Evolutionary conservation across 2,329 filamentous ascomycete species (phyloP).

Genomic region (Epichloe uncinata): DNA sequence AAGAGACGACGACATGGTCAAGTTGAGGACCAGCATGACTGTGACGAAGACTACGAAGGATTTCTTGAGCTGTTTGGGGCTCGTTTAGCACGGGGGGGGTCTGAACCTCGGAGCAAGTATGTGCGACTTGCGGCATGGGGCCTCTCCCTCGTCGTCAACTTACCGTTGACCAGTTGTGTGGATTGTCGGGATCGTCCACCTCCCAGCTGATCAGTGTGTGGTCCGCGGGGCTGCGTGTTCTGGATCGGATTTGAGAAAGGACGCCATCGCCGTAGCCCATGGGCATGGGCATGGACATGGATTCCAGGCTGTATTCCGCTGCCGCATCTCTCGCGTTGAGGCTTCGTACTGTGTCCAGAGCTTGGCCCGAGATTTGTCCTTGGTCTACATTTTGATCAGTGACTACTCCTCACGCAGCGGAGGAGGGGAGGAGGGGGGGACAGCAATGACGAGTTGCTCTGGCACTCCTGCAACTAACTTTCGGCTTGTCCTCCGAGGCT

Average conservation of each 20-base stretch:
- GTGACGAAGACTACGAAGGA: conserved; percentile 37
- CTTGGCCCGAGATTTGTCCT: conserved; percentile 12
- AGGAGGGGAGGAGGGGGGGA: too few species aligned
- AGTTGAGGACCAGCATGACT: conserved; percentile 51
- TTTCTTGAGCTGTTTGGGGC: conserved; percentile 39
- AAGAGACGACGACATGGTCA: conserved; percentile 51
- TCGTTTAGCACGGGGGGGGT: neutral
- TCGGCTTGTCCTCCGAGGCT: neutral
- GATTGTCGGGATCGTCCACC: conserved; percentile 35
- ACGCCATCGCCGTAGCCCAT: conserved; percentile 21
- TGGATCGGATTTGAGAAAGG: conserved; percentile 21
- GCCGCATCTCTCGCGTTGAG: conserved; percentile 28
- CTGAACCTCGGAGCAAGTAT: too few species aligned
- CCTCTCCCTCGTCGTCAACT: conserved; percentile 3
- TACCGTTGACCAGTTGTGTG: conserved; percentile 37
- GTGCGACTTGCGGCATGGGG: too few species aligned
- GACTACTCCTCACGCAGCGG: too few species aligned
- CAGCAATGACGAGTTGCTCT: too few species aligned
- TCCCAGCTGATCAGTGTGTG: conserved; percentile 32
- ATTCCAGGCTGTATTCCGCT: conserved; percentile 27
- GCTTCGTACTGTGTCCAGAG: conserved; percentile 13
- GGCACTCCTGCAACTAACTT: neutral
- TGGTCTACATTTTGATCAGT: conserved; percentile 8
- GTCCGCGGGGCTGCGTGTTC: conserved; percentile 19
- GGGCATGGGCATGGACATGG: too few species aligned